Conservation (phyloP, 2,329 filamentous ascomycete species). For the Didymella glomerata region DNA sequence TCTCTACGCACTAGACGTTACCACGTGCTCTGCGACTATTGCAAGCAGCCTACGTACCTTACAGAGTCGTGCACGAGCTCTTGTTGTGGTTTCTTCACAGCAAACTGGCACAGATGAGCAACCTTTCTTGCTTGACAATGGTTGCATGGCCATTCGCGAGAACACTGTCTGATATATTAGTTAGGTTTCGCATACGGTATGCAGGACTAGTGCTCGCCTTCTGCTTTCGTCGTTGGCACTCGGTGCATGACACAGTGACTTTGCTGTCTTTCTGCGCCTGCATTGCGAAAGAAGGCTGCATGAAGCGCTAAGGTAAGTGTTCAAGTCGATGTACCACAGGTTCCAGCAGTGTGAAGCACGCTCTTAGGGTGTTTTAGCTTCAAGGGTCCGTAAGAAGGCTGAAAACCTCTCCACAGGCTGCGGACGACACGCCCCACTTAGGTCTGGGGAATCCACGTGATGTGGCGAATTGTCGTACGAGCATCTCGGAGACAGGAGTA, state of each 20-base stretch:
- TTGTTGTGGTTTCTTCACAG: constrained; percentile 44
- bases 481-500: background rate
- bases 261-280: constrained; percentile 38
- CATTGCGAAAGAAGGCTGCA: constrained; percentile 21
- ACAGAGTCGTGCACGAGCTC: constrained; percentile 29
- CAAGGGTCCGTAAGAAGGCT: constrained; percentile 1
- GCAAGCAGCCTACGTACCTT: constrained; percentile 26
- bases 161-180: constrained; percentile 53
- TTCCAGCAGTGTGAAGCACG: background rate
- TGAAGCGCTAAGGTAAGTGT: background rate
- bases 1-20: constrained; percentile 26
- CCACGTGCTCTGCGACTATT: background rate
- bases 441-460: constrained; percentile 7
- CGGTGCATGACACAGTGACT: constrained; percentile 52
- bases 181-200: constrained; percentile 3
- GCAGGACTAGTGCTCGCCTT: constrained; percentile 47
- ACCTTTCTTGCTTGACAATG: constrained; percentile 60
- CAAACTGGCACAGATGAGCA: constrained; percentile 59
- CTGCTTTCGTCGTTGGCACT: constrained; percentile 62
- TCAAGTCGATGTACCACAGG: background rate
- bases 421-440: constrained; percentile 1
- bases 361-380: constrained; percentile 7
- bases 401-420: constrained; percentile 9
- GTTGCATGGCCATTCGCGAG: constrained; percentile 61
- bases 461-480: constrained; percentile 9